Percentiles rank a stretch among this genome's conserved stretches.
phyloP scores from a whole-genome alignment of 1,284 basidiomycete genomes.

The Ceratobasidium sp. region DNA sequence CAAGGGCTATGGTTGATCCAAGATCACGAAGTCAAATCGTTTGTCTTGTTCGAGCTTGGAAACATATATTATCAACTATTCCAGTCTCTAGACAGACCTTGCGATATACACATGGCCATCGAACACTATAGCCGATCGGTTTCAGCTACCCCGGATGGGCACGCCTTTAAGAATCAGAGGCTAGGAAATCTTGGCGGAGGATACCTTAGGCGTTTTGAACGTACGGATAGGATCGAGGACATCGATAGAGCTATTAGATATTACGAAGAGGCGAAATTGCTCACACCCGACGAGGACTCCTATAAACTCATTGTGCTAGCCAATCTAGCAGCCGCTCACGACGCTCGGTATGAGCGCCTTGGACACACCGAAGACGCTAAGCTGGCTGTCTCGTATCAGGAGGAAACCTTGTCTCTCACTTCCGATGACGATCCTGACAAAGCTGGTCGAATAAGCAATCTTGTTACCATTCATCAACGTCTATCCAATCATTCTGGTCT shows the following conservation, averaged over 20 bases:
- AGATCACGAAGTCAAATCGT: too few species aligned
- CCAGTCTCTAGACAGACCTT: too few species aligned
- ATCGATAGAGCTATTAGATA: neutral
- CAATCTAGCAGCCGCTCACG: neutral
- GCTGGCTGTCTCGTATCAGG: neutral
- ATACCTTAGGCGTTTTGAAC: neutral
- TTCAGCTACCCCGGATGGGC: too few species aligned
- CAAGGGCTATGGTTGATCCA: too few species aligned
- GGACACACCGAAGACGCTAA: neutral
- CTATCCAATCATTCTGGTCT: neutral
- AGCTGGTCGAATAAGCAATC: neutral
- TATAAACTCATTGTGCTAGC: neutral
- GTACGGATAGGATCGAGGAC: neutral
- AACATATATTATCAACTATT: too few species aligned
- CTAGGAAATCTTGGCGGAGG: too few species aligned
- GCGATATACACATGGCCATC: too few species aligned
- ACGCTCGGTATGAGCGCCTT: neutral
- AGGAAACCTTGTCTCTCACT: neutral
- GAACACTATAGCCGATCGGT: too few species aligned
- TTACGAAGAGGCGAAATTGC: neutral
- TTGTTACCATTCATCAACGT: neutral
- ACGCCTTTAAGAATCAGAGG: too few species aligned
- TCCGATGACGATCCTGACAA: neutral
- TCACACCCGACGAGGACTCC: neutral
- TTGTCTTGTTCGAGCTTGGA: too few species aligned